phyloP scores from a whole-genome alignment of 2,329 filamentous ascomycete species.

The Sphaceloma murrayae region DNA sequence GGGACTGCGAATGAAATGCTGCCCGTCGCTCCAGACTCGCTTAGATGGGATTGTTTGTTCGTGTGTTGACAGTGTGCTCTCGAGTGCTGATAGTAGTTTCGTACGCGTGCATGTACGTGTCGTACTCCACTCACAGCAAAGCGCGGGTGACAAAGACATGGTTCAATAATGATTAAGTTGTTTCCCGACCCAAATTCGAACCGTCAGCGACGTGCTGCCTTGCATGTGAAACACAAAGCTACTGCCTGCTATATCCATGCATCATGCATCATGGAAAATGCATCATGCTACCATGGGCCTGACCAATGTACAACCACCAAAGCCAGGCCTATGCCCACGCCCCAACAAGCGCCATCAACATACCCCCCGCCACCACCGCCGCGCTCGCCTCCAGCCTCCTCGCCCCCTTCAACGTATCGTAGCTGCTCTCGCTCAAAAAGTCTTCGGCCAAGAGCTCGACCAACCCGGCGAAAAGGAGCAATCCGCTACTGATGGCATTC shows the following conservation, averaged over 20 bases:
- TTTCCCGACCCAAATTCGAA: too few relatives aligned
- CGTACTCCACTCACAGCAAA: too few relatives aligned
- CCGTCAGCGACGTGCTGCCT: neutral
- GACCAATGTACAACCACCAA: neutral
- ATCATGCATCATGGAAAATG: neutral
- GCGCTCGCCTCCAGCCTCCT: slow-evolving; percentile 52
- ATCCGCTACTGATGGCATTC: slow-evolving; percentile 41
- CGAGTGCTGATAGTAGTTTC: too few relatives aligned
- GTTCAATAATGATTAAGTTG: too few relatives aligned
- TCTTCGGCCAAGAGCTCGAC: slow-evolving; percentile 44
- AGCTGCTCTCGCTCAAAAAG: slow-evolving; percentile 54
- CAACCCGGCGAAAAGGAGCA: slow-evolving; percentile 42
- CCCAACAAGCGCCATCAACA: slow-evolving; percentile 58
- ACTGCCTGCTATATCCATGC: neutral
- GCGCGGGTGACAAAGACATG: too few relatives aligned
- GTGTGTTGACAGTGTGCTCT: too few relatives aligned
- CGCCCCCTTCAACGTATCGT: slow-evolving; percentile 48
- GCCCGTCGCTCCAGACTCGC: too few relatives aligned
- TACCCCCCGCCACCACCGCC: slow-evolving; percentile 50
- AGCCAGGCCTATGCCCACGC: slow-evolving; percentile 46
- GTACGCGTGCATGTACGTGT: too few relatives aligned
- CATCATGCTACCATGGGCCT: too few relatives aligned
- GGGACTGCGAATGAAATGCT: too few relatives aligned
- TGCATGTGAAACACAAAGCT: neutral
- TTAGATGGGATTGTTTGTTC: too few relatives aligned